Evolutionary conservation across 2,329 filamentous ascomycete species (phyloP).

Genomic region (Neonectria hederae): DNA sequence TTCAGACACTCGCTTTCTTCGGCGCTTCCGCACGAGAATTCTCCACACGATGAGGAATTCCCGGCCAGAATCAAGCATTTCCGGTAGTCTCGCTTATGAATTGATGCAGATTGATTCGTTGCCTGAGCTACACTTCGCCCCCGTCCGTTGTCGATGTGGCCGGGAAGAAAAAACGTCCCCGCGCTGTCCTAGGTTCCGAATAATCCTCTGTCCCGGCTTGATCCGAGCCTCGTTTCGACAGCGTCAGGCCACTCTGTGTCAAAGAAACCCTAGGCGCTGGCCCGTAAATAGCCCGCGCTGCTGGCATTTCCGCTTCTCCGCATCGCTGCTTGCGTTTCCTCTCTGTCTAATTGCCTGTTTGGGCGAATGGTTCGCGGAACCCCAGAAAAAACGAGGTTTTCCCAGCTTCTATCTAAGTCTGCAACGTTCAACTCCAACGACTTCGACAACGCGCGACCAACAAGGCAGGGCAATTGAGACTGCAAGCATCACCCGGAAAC

Average conservation of each 20-base stretch:
- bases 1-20: background rate
- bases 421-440: background rate
- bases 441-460: background rate
- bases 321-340: constrained; percentile 1
- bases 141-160: constrained; percentile 1
- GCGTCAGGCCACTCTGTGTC: constrained; percentile 42
- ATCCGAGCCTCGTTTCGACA: constrained; percentile 29
- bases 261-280: constrained; percentile 27
- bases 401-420: background rate
- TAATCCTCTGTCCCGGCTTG: constrained; percentile 36
- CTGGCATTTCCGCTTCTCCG: constrained; percentile 43
- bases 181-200: constrained; percentile 27
- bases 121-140: background rate
- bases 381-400: background rate
- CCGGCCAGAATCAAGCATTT: constrained; percentile 22
- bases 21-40: constrained; percentile 26
- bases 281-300: constrained; percentile 23
- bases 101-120: constrained; percentile 28
- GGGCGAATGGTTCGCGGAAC: background rate
- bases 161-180: background rate
- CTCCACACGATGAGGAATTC: background rate
- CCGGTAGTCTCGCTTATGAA: constrained; percentile 32
- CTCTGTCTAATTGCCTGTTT: background rate
- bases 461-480: background rate
- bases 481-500: background rate